Base-by-base conservation (phyloP, 768 basidiomycete genomes). In the Calvatia gigantea region DNA sequence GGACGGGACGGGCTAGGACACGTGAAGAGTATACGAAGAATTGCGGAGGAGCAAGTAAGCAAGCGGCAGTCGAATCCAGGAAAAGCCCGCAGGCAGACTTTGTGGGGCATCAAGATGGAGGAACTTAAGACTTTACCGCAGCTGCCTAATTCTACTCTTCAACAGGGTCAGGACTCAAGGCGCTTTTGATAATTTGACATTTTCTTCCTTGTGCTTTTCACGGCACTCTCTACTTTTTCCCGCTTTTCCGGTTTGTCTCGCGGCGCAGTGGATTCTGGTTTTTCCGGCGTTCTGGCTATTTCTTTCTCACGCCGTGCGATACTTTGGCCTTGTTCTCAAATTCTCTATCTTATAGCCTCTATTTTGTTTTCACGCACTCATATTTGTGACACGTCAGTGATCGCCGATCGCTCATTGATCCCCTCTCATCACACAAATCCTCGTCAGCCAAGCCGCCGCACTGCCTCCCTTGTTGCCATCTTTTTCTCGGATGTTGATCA, bases 11-110 rank as follows among this genome's bases (percentile, higher is more conserved):
- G 56, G 63, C 68, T 55, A 60, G 78, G 51, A 23, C 49, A 54
- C 62, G 81, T 83, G 70, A 92, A 89, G 75, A 92, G 89, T 38
- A 94, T 97, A 51, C 83, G 91, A 48, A 80, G 85, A 50, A 87
- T 94, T 48, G 93, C 89, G 0, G 84, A 84, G 54, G 89, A 91
- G 62, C 81, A 86, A 43, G 81, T 82, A 62, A 76, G 75, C 37
- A 78, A 79, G 56, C 70, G 79, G 39, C 79, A 83, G 59, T 70
- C 75, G 25, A 74, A 73, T 21, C 75, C 79, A 41, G 73, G 74
- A 47, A 71, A 67, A 69, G 57, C 59, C 19, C 67, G 69, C 29
- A 67, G 72, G 38, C 69, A 65, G 45, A 79, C 76, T 44, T 59
- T 79, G 23, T 80, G 77, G 79, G 74, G 73, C 39, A 71, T 70